Conservation (phyloP, 805 yeast species). For the Nakazawaea pomicola region DNA sequence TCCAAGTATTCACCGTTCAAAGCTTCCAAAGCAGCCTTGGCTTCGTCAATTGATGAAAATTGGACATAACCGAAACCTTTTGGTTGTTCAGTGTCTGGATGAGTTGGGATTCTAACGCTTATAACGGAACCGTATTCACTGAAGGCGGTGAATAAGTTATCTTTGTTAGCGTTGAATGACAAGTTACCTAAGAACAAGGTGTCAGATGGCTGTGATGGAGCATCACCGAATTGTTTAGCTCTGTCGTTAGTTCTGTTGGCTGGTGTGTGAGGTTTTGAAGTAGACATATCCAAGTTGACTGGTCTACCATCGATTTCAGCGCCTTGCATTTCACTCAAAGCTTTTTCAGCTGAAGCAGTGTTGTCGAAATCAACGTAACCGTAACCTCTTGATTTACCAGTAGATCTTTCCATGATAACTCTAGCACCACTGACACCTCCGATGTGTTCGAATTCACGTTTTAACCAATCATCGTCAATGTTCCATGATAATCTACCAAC, state of each 20-base stretch:
- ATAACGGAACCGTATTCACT: conserved; percentile 76
- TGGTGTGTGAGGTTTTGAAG: conserved; percentile 62
- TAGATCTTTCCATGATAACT: conserved; percentile 87
- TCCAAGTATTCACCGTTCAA: conserved; percentile 85
- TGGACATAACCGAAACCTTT: conserved; percentile 99
- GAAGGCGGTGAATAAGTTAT: conserved; percentile 66
- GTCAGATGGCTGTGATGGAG: conserved; percentile 88
- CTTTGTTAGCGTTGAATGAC: conserved; percentile 86
- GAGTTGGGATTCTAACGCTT: conserved; percentile 93
- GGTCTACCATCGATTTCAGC: conserved; percentile 96
- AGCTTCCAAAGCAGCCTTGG: conserved; percentile 81
- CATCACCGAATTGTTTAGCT: conserved; percentile 87
- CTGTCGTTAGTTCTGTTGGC: conserved; percentile 60
- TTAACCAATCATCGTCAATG: conserved; percentile 92
- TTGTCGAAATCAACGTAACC: conserved; percentile 93
- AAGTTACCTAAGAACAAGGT: conserved; percentile 95
- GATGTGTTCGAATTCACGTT: conserved; percentile 71
- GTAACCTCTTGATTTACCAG: conserved; percentile 94
- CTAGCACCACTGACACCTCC: conserved; percentile 89
- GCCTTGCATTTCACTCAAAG: conserved; percentile 81
- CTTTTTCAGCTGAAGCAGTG: conserved; percentile 77
- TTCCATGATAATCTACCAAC: conserved; percentile 98
- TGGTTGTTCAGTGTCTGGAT: conserved; percentile 98
- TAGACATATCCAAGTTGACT: conserved; percentile 88
- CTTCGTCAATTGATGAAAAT: conserved; percentile 81